phyloP scores from a whole-genome alignment of 768 basidiomycete species.

The Hypholoma fasciculare region DNA sequence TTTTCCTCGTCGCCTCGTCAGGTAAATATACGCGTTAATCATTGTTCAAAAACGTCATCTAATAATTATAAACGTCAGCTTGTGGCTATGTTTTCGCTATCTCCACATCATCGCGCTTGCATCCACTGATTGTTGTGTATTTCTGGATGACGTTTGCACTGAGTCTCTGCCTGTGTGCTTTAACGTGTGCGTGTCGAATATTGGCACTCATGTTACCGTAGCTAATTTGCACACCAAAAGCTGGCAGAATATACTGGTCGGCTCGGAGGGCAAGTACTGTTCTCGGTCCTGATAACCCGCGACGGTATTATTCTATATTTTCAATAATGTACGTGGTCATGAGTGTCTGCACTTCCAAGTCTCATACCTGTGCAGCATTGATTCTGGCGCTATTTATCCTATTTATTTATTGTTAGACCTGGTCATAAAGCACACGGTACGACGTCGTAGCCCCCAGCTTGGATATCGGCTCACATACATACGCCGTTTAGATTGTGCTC shows the following conservation, averaged over 20 bases:
- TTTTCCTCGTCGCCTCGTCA: conserved; percentile 15
- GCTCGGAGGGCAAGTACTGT: conserved; percentile 13
- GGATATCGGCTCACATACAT: too few species aligned
- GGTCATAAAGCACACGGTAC: conserved; percentile 2
- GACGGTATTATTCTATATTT: conserved; percentile 13
- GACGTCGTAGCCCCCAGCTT: neutral
- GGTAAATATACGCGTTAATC: conserved; percentile 8
- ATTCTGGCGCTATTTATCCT: conserved; percentile 19
- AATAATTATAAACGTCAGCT: conserved; percentile 4
- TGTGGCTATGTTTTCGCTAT: conserved; percentile 19
- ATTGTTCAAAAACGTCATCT: neutral
- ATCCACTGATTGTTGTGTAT: conserved; percentile 12
- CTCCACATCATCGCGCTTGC: conserved; percentile 6
- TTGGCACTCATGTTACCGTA: neutral
- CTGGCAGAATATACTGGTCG: conserved; percentile 15
- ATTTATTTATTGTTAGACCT: conserved; percentile 19
- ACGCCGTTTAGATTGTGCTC: conserved; percentile 13
- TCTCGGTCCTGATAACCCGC: conserved; percentile 13
- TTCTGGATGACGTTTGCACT: conserved; percentile 22
- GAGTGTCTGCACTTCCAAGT: neutral
- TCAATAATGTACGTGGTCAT: conserved; percentile 12
- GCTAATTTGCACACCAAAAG: neutral
- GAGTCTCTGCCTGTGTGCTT: conserved; percentile 16
- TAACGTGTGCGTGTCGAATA: conserved; percentile 15
- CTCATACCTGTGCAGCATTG: conserved; percentile 12